Evolutionary conservation across 2,329 filamentous ascomycete genomes (phyloP).

Genomic region (Phialocephala sp.): DNA sequence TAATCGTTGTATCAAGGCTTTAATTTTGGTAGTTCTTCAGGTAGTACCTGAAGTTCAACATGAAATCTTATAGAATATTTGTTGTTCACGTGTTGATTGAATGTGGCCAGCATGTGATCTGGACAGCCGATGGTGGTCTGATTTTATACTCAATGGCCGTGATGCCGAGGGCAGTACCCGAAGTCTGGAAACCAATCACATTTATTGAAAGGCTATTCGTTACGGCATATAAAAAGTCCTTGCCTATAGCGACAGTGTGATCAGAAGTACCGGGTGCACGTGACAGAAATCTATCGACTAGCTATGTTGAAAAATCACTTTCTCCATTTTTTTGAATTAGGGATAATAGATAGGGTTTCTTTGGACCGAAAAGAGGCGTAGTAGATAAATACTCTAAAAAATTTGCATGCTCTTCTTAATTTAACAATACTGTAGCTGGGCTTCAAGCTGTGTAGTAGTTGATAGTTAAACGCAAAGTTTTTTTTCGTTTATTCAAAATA

Average conservation of each 20-base stretch:
- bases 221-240: neutral
- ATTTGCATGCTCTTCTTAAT: too few species aligned
- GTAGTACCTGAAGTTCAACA: neutral
- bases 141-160: neutral
- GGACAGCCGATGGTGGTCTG: conserved; percentile 2
- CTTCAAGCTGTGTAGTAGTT: too few species aligned
- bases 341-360: too few species aligned
- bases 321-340: too few species aligned
- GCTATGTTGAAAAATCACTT: too few species aligned
- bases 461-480: too few species aligned
- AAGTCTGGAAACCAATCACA: neutral
- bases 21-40: neutral
- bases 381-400: too few species aligned
- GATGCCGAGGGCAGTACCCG: neutral
- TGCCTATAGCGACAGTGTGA: neutral
- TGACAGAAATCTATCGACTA: neutral
- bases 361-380: too few species aligned
- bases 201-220: neutral
- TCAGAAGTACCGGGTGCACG: neutral
- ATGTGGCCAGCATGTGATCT: neutral
- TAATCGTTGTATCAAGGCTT: neutral
- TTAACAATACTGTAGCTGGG: too few species aligned
- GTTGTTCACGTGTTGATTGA: neutral
- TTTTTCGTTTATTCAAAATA: too few species aligned
- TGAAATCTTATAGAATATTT: conserved; percentile 10